These are phyloP conservation scores for Aphanomyces astaci DNA, from an alignment of 352 stramenopile genomes.

Conservation along the genomic window DNA sequence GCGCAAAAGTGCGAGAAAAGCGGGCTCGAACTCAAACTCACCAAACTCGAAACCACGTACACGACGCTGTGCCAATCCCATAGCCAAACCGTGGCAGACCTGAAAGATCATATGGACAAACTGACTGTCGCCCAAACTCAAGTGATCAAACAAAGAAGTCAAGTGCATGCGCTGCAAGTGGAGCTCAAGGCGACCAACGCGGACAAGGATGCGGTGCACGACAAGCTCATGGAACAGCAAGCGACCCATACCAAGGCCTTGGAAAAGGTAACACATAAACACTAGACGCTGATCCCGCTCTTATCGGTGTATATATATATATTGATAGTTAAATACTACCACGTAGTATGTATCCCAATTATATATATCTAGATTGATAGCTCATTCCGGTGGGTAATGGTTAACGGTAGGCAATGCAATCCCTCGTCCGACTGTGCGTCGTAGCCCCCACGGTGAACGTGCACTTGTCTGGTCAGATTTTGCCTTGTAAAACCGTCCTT, in stretches of 20 bases:
- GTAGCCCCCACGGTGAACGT: slow-evolving; percentile 80
- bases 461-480: slow-evolving; percentile 39
- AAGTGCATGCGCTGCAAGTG: slow-evolving; percentile 29
- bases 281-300: neutral
- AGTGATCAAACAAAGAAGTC: slow-evolving; percentile 15
- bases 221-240: slow-evolving; percentile 28
- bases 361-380: too few relatives aligned
- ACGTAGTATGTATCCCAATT: too few relatives aligned
- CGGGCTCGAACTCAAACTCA: neutral
- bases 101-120: slow-evolving; percentile 17
- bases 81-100: neutral
- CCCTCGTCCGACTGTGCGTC: slow-evolving; percentile 55
- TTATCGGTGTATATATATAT: neutral
- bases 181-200: slow-evolving; percentile 24
- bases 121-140: slow-evolving; percentile 12
- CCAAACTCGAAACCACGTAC: neutral
- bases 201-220: slow-evolving; percentile 28
- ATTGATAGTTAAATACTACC: neutral
- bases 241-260: slow-evolving; percentile 29
- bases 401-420: slow-evolving; percentile 30
- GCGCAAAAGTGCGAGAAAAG: neutral
- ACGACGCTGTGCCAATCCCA: neutral
- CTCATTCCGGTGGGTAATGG: neutral
- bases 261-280: slow-evolving; percentile 22
- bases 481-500: slow-evolving; percentile 26